Conservation (phyloP, 305 asterid species). For the Solanum chacoense region DNA sequence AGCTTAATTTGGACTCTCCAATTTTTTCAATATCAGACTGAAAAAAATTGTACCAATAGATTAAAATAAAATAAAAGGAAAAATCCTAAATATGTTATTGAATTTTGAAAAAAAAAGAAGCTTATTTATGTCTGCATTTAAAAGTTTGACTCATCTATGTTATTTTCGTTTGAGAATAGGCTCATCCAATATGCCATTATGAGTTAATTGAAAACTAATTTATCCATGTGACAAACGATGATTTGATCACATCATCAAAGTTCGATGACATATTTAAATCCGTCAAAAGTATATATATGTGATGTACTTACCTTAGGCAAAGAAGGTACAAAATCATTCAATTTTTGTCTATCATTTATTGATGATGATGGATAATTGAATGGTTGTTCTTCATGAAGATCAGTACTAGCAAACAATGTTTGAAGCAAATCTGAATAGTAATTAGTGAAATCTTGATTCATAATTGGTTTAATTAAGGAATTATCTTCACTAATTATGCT, state of each 20-base stretch:
- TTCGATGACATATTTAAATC: background rate
- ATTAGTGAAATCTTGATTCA: slow-evolving; percentile 7
- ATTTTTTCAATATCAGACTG: background rate
- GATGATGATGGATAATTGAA: slow-evolving; percentile 22
- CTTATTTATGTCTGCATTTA: too few species aligned
- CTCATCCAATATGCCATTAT: too few species aligned
- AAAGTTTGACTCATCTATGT: too few species aligned
- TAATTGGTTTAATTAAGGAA: slow-evolving; percentile 2
- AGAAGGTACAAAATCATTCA: slow-evolving; percentile 22
- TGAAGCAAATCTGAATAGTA: slow-evolving; percentile 35
- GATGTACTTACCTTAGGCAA: slow-evolving; percentile 9
- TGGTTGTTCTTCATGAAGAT: slow-evolving; percentile 11
- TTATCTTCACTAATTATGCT: slow-evolving; percentile 4
- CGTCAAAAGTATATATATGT: background rate
- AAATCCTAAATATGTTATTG: too few species aligned
- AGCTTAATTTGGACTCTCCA: background rate
- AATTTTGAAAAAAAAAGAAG: too few species aligned
- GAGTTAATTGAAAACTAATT: background rate
- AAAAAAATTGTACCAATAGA: background rate
- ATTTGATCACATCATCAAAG: background rate
- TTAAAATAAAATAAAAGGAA: too few species aligned
- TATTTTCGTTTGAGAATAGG: too few species aligned
- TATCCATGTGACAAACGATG: too few species aligned
- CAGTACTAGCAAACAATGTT: slow-evolving; percentile 20
- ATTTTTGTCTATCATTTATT: slow-evolving; percentile 5